These are phyloP conservation scores for Colletotrichum sp. DNA, from an alignment of 2,329 filamentous ascomycete species.

Conservation along the genomic window DNA sequence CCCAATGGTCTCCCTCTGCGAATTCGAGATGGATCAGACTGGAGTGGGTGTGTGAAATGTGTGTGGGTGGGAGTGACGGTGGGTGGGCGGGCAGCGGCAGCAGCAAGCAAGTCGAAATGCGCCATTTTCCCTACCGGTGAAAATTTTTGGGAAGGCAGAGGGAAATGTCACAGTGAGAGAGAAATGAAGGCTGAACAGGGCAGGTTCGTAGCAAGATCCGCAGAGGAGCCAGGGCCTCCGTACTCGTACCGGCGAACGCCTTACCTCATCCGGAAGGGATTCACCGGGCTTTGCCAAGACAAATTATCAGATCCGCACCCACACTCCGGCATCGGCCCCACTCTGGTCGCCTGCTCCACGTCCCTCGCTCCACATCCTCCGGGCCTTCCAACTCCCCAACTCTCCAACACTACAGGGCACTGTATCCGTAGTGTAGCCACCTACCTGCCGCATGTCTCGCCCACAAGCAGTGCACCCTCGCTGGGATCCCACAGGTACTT, in stretches of 20 bases:
- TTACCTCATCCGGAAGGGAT: slow-evolving; percentile 3
- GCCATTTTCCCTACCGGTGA: slow-evolving; percentile 15
- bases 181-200: neutral
- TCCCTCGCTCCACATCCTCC: neutral
- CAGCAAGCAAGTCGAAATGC: neutral
- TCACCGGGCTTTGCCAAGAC: slow-evolving; percentile 14
- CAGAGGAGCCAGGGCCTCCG: neutral
- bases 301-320: slow-evolving; percentile 24
- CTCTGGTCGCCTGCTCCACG: neutral
- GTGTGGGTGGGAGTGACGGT: neutral
- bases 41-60: neutral
- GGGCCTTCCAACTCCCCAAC: neutral
- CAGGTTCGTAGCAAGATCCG: slow-evolving; percentile 1
- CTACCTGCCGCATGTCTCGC: neutral
- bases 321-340: slow-evolving; percentile 10
- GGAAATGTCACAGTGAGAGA: neutral
- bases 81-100: neutral
- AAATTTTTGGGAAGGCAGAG: neutral
- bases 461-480: neutral
- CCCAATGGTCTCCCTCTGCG: neutral
- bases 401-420: neutral
- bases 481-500: neutral
- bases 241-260: neutral
- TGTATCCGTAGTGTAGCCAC: neutral
- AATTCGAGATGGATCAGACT: neutral